Conservation (phyloP, 2,329 filamentous ascomycete species). For the Coccinonectria pachysandricola region DNA sequence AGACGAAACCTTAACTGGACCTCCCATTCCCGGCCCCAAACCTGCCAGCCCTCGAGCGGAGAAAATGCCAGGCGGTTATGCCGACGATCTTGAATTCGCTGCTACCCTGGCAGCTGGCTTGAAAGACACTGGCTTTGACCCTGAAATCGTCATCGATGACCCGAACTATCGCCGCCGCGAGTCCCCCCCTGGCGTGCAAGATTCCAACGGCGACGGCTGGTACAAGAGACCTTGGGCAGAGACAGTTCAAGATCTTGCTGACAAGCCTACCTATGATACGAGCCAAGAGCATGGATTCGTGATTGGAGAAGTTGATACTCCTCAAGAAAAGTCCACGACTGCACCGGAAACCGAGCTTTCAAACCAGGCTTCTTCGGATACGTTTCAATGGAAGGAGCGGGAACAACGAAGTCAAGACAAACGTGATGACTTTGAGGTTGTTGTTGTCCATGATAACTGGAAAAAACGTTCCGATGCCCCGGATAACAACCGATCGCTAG, state of each 20-base stretch:
- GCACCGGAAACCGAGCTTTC: conserved; percentile 11
- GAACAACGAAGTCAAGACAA: too few relatives aligned
- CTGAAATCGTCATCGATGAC: conserved; percentile 59
- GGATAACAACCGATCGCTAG: conserved; percentile 9
- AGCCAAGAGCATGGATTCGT: conserved; percentile 32
- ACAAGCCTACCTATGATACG: conserved; percentile 14
- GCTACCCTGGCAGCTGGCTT: conserved; percentile 60
- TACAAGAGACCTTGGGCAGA: conserved; percentile 42
- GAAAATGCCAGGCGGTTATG: conserved; percentile 56
- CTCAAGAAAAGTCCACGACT: conserved; percentile 19
- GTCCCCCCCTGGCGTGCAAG: conserved; percentile 52
- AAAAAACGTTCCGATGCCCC: conserved; percentile 7
- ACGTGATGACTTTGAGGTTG: conserved; percentile 21
- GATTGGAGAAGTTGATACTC: conserved; percentile 38
- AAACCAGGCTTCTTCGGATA: too few relatives aligned
- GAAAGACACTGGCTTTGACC: conserved; percentile 59
- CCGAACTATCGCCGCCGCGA: conserved; percentile 51
- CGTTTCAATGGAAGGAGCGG: too few relatives aligned
- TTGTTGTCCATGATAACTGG: conserved; percentile 20
- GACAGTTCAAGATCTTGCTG: conserved; percentile 34
- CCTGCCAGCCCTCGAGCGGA: conserved; percentile 35
- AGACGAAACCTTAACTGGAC: conserved; percentile 33
- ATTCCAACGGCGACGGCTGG: conserved; percentile 27
- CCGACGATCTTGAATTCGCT: conserved; percentile 58
- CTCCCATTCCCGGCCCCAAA: conserved; percentile 48